Conservation (phyloP, 2,329 filamentous ascomycete species). For the Tolypocladium album region DNA sequence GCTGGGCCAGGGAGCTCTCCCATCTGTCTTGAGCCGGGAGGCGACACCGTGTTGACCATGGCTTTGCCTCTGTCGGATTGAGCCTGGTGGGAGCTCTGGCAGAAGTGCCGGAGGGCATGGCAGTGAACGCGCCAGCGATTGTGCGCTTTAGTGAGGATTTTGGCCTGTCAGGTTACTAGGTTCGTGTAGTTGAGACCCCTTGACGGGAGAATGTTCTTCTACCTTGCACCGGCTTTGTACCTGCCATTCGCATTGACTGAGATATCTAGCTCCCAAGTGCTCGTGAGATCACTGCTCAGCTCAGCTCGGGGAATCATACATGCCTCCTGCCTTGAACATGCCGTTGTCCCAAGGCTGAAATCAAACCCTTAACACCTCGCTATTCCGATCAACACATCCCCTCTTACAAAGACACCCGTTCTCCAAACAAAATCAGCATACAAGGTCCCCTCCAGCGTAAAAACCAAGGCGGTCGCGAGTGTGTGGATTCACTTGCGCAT, state of each 20-base stretch:
- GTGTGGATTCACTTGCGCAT: background rate
- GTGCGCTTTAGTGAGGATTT: background rate
- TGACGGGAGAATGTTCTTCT: background rate
- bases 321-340: no score
- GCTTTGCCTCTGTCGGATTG: background rate
- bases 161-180: background rate
- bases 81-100: background rate
- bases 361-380: background rate
- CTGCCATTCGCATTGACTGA: background rate
- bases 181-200: background rate
- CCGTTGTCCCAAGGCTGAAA: background rate
- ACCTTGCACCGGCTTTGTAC: background rate
- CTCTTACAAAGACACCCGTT: background rate
- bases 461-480: background rate
- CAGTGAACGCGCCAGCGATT: background rate
- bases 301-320: background rate
- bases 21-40: background rate
- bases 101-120: background rate
- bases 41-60: background rate
- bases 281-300: background rate
- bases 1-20: background rate
- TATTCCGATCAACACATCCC: background rate
- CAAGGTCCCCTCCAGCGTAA: background rate
- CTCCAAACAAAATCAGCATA: background rate
- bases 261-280: background rate